Evolutionary conservation across 73 alveolate genomes (phyloP).

Genomic region (Loxodes magnus): DNA sequence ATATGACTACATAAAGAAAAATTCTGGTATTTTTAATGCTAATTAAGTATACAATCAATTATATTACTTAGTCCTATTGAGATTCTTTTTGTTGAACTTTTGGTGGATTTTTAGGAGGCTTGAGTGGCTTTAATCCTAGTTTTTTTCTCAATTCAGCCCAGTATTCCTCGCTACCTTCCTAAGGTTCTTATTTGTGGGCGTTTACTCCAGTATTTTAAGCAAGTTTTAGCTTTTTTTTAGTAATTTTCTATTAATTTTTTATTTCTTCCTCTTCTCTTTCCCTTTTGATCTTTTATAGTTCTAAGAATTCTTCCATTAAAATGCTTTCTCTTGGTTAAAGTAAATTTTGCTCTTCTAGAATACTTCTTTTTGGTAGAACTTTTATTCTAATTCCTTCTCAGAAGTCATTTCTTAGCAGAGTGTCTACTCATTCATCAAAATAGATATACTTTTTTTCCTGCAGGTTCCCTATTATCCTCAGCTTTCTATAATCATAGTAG

Average conservation of each 20-base stretch:
- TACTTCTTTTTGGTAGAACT: constrained; percentile 50
- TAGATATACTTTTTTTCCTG: constrained; percentile 52
- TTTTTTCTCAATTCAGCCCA: neutral
- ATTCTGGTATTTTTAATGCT: no score
- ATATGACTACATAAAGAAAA: no score
- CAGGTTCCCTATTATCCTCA: constrained; percentile 45
- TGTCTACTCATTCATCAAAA: constrained; percentile 78
- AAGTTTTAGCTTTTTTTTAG: constrained; percentile 2
- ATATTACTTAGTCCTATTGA: no score
- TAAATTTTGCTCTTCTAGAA: constrained; percentile 54
- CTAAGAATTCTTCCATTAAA: constrained; percentile 25
- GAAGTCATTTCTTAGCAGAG: constrained; percentile 53
- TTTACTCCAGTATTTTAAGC: constrained; percentile 13
- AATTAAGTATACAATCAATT: no score
- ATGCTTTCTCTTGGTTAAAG: constrained; percentile 49
- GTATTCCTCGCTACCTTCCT: constrained; percentile 4
- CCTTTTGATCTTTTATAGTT: constrained; percentile 34
- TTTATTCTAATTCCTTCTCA: constrained; percentile 60
- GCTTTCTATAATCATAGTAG: constrained; percentile 69
- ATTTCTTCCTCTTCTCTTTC: constrained; percentile 28
- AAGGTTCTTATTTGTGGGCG: constrained; percentile 7
- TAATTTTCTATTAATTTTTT: constrained; percentile 5
- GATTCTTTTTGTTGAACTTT: no score
- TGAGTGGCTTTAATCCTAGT: constrained; percentile 5
- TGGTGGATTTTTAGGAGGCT: no score